Conservation (phyloP, 305 asterid genomes). For the Solanum hybrid region DNA sequence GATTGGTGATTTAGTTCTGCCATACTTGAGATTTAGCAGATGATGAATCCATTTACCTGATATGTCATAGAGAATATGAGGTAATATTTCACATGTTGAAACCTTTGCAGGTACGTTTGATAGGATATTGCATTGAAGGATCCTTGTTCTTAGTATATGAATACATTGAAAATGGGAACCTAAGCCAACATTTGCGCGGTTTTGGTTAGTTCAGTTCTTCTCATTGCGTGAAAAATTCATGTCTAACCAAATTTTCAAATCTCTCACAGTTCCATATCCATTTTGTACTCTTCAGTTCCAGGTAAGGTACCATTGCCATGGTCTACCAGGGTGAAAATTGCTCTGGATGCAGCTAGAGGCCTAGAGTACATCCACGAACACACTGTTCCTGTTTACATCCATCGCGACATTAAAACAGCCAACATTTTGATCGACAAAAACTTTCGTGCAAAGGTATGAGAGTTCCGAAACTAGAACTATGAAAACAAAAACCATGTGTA, state of each 20-base stretch:
- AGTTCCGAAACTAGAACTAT: not conserved
- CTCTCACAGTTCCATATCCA: not conserved
- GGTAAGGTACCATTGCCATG: slow-evolving; percentile 58
- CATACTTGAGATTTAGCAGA: not conserved
- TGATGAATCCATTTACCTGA: not conserved
- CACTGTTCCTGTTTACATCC: slow-evolving; percentile 80
- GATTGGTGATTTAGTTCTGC: not conserved
- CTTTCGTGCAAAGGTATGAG: slow-evolving; percentile 63
- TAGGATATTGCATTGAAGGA: slow-evolving; percentile 73
- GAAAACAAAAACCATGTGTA: not conserved
- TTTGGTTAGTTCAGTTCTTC: slow-evolving; percentile 30
- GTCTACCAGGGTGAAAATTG: slow-evolving; percentile 73
- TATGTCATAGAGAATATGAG: not conserved
- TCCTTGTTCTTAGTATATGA: slow-evolving; percentile 75
- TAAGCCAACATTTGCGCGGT: slow-evolving; percentile 69
- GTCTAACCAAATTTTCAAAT: not conserved
- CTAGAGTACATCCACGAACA: slow-evolving; percentile 92
- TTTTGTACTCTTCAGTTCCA: slow-evolving; percentile 9
- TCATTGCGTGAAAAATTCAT: not conserved
- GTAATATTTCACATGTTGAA: not conserved
- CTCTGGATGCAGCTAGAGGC: slow-evolving; percentile 92
- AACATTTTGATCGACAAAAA: slow-evolving; percentile 68
- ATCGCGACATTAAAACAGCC: slow-evolving; percentile 74
- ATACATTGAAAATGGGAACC: slow-evolving; percentile 77
- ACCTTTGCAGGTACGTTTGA: slow-evolving; percentile 57